A percentile compares a stretch with the other conserved stretches of the same genome.
Conservation (phyloP, 176 grass and related monocot genomes). For the Eragrostis curvula region DNA sequence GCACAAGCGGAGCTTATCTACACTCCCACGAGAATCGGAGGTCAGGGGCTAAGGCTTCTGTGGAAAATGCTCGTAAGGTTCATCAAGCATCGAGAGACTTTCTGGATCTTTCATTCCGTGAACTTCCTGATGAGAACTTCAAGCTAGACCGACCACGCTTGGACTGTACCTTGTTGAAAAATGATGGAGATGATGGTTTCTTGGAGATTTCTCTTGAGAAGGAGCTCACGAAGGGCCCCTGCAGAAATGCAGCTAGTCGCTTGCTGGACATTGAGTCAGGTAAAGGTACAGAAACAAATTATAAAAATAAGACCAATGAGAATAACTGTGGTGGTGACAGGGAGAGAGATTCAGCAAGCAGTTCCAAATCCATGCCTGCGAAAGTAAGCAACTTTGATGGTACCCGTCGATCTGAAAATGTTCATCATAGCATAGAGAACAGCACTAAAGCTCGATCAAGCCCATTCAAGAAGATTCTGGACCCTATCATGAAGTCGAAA, state of each 20-base stretch:
- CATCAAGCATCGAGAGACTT: conserved; percentile 53
- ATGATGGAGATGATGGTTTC: conserved; percentile 41
- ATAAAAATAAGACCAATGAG: background rate
- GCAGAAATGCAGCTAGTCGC: conserved; percentile 40
- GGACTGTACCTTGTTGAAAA: conserved; percentile 55
- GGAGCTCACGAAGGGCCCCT: background rate
- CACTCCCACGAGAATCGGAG: conserved; percentile 29
- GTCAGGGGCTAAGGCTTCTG: conserved; percentile 38
- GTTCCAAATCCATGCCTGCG: conserved; percentile 50
- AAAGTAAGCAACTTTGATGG: conserved; percentile 41
- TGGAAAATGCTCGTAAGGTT: conserved; percentile 30
- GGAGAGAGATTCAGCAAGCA: conserved; percentile 39
- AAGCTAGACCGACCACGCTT: conserved; percentile 52
- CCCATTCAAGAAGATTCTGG: conserved; percentile 83
- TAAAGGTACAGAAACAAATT: conserved; percentile 25
- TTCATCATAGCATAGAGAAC: background rate
- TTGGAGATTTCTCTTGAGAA: conserved; percentile 69
- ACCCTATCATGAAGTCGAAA: conserved; percentile 95
- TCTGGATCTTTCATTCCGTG: conserved; percentile 68
- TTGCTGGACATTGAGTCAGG: conserved; percentile 20
- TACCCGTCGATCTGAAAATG: conserved; percentile 16
- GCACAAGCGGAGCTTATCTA: conserved; percentile 49
- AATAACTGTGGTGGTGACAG: conserved; percentile 7
- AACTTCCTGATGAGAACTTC: conserved; percentile 49
- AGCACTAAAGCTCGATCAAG: conserved; percentile 61